Conservation (phyloP, 345 rosid genomes). For the Eucalyptus marginata region DNA sequence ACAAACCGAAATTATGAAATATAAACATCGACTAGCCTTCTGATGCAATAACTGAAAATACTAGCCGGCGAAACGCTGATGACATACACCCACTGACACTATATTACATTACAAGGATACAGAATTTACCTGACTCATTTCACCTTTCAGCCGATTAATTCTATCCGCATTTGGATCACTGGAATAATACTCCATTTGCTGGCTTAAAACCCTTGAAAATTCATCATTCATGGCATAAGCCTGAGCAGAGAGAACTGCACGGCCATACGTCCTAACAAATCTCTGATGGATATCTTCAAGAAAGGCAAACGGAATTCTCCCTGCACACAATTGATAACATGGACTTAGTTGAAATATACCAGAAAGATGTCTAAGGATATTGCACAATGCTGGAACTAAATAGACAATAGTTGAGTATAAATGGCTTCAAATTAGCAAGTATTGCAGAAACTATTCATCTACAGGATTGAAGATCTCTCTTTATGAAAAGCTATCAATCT, state of each 20-base stretch:
- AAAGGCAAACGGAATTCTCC: constrained; percentile 88
- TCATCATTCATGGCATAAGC: constrained; percentile 96
- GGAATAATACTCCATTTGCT: constrained; percentile 83
- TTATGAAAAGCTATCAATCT: background rate
- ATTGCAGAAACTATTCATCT: background rate
- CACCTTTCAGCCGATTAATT: constrained; percentile 83
- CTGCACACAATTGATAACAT: constrained; percentile 9
- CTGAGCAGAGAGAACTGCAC: constrained; percentile 70
- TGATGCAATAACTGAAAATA: background rate
- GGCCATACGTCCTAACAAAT: constrained; percentile 61
- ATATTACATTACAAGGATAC: background rate
- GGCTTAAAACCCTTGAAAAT: constrained; percentile 87
- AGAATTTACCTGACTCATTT: constrained; percentile 74
- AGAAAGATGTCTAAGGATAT: background rate
- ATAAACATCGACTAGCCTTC: background rate
- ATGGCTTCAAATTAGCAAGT: background rate
- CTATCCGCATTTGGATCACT: constrained; percentile 86
- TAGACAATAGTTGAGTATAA: background rate
- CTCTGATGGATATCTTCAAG: constrained; percentile 93
- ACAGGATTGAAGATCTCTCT: background rate
- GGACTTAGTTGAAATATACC: background rate
- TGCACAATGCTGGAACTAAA: background rate
- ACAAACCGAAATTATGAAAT: background rate
- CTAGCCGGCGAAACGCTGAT: background rate
- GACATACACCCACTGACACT: background rate